Conservation (phyloP, 2,329 filamentous ascomycete species). For the Xylaria arbuscula region DNA sequence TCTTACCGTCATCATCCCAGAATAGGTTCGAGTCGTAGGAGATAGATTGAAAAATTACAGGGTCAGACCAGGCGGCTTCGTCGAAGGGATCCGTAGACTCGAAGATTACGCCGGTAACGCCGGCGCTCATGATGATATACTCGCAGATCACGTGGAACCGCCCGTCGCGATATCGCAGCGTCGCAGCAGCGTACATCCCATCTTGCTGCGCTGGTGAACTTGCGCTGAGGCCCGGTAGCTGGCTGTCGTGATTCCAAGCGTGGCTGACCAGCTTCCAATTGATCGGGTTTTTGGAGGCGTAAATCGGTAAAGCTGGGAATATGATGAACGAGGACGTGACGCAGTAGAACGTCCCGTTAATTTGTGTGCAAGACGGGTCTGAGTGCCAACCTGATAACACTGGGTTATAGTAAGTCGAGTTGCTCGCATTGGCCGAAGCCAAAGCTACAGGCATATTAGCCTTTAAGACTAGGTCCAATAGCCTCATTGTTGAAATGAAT, state of each 20-base stretch:
- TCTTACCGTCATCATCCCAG: conserved; percentile 53
- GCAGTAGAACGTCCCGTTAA: conserved; percentile 61
- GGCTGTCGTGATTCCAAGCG: conserved; percentile 55
- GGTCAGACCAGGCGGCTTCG: conserved; percentile 56
- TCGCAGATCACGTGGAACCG: conserved; percentile 50
- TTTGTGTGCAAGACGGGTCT: conserved; percentile 56
- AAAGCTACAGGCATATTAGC: conserved; percentile 22
- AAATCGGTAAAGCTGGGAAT: conserved; percentile 64
- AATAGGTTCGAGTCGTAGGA: conserved; percentile 58
- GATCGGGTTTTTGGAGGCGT: conserved; percentile 62
- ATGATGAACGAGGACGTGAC: conserved; percentile 63
- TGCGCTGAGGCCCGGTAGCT: conserved; percentile 53
- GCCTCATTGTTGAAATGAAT: conserved; percentile 33
- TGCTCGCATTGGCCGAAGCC: conserved; percentile 9
- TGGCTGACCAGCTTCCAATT: conserved; percentile 60
- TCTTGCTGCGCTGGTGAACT: conserved; percentile 48
- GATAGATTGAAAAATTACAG: conserved; percentile 47
- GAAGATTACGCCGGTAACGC: conserved; percentile 50
- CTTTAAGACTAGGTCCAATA: conserved; percentile 4
- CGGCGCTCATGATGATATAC: conserved; percentile 41
- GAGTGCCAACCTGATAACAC: conserved; percentile 63
- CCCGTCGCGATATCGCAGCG: conserved; percentile 48
- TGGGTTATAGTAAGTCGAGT: conserved; percentile 54
- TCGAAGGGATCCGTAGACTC: conserved; percentile 55
- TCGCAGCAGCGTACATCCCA: conserved; percentile 51